These are phyloP conservation scores for Berkeleyomyces basicola DNA, from an alignment of 2,329 filamentous ascomycete species.

Conservation along the genomic window DNA sequence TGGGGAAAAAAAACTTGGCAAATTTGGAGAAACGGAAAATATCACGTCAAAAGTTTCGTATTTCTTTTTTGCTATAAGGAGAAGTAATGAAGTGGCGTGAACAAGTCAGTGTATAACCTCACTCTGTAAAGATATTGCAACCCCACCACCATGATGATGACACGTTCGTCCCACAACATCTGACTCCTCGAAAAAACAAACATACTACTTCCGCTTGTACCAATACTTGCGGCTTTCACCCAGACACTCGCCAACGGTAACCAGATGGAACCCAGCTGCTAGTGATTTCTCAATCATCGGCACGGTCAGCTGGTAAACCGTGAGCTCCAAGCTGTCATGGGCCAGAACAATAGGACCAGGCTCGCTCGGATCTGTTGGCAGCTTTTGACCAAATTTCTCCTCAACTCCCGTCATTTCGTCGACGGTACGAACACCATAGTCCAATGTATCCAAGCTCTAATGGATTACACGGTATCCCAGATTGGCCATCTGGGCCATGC, in stretches of 20 bases:
- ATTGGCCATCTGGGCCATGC: conserved; percentile 20
- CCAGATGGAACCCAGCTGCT: conserved; percentile 11
- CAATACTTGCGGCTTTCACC: conserved; percentile 34
- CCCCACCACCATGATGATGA: not conserved
- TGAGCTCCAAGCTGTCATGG: conserved; percentile 34
- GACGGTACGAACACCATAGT: conserved; percentile 36
- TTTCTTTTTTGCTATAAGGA: too few relatives aligned
- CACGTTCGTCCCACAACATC: not conserved
- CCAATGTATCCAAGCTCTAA: conserved; percentile 43
- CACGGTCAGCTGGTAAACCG: conserved; percentile 25
- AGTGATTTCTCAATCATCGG: conserved; percentile 13
- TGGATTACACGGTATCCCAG: conserved; percentile 40
- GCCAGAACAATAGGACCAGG: conserved; percentile 33
- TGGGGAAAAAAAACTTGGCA: too few relatives aligned
- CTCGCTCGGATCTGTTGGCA: conserved; percentile 15
- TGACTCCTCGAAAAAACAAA: not conserved
- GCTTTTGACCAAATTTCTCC: conserved; percentile 19
- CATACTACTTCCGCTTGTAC: conserved; percentile 24
- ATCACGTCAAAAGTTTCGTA: too few relatives aligned
- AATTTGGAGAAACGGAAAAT: too few relatives aligned
- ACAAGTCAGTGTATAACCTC: not conserved
- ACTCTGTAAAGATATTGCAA: not conserved
- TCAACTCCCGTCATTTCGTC: conserved; percentile 32
- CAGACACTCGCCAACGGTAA: conserved; percentile 30
- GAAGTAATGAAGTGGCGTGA: not conserved